Conservation (phyloP, 805 yeast species). For the Zygosaccharomyces lentus region DNA sequence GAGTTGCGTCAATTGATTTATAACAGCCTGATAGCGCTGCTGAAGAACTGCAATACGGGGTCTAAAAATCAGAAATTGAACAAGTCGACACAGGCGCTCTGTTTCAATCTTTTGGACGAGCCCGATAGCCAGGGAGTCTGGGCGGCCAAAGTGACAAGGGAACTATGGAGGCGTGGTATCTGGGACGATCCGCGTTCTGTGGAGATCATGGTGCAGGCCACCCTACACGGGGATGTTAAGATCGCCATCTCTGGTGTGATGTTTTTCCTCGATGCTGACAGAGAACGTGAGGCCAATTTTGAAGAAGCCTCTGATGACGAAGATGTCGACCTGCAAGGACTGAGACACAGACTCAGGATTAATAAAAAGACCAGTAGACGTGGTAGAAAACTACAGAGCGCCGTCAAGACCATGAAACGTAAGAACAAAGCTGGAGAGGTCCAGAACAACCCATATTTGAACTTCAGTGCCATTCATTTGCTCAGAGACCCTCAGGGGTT, state of each 20-base stretch:
- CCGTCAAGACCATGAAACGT: conserved; percentile 64
- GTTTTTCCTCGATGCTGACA: conserved; percentile 92
- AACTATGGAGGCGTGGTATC: conserved; percentile 94
- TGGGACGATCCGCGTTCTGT: conserved; percentile 98
- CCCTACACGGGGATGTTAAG: conserved; percentile 79
- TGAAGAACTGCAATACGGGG: conserved; percentile 83
- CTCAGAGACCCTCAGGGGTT: conserved; percentile 97
- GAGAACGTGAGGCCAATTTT: conserved; percentile 66
- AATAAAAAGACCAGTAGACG: conserved; percentile 80
- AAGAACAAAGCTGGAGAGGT: conserved; percentile 54
- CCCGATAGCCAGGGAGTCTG: conserved; percentile 83
- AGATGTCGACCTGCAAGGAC: conserved; percentile 63
- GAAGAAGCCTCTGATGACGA: conserved; percentile 64
- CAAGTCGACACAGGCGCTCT: conserved; percentile 83
- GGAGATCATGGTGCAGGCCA: conserved; percentile 96
- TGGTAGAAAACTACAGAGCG: conserved; percentile 73
- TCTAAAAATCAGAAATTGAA: conserved; percentile 86
- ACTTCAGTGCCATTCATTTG: conserved; percentile 91
- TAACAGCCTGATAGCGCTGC: conserved; percentile 66
- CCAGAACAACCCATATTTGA: conserved; percentile 46
- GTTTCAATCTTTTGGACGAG: conserved; percentile 79
- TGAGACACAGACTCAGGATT: conserved; percentile 76
- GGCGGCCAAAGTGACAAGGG: conserved; percentile 94
- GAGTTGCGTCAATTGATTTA: conserved; percentile 80
- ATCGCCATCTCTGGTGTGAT: conserved; percentile 85